Evolutionary conservation across 2,329 filamentous ascomycete species (phyloP).

Genomic region (Neospermospora avenae): DNA sequence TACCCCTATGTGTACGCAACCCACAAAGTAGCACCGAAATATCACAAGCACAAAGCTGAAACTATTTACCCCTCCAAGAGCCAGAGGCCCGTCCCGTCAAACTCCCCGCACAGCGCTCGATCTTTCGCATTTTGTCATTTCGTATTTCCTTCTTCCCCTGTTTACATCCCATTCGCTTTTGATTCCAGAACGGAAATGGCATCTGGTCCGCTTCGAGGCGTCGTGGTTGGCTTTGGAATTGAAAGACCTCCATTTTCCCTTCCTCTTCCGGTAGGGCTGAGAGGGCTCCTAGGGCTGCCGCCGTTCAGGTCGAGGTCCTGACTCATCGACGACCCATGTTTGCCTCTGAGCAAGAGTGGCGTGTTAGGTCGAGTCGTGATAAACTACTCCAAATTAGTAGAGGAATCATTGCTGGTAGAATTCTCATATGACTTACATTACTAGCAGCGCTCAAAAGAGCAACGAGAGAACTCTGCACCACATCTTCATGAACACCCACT

Average conservation of each 20-base stretch:
- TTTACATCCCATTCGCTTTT: conserved; percentile 39
- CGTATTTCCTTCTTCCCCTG: neutral
- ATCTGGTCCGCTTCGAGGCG: conserved; percentile 30
- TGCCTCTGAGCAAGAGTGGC: conserved; percentile 59
- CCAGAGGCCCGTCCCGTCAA: conserved; percentile 17
- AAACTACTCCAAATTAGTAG: conserved; percentile 52
- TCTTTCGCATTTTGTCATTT: neutral
- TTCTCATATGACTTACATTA: conserved; percentile 59
- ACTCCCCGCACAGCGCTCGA: conserved; percentile 11
- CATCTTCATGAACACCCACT: conserved; percentile 88
- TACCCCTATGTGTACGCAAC: neutral
- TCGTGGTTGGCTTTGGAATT: conserved; percentile 27
- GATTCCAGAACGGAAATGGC: conserved; percentile 40
- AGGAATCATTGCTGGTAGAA: neutral
- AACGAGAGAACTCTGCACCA: conserved; percentile 84
- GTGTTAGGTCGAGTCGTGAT: conserved; percentile 67
- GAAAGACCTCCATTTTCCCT: conserved; percentile 26
- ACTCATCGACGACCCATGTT: conserved; percentile 45
- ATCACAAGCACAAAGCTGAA: conserved; percentile 20
- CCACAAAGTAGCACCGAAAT: neutral
- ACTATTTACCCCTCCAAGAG: conserved; percentile 19
- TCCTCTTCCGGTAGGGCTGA: too few relatives aligned
- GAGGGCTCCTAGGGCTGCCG: conserved; percentile 15
- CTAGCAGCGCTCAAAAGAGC: conserved; percentile 81
- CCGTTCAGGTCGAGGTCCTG: conserved; percentile 38